Percentiles rank a stretch among this genome's conserved stretches.
Conservation (phyloP, 306 rosid species). For the Rosa persica region DNA sequence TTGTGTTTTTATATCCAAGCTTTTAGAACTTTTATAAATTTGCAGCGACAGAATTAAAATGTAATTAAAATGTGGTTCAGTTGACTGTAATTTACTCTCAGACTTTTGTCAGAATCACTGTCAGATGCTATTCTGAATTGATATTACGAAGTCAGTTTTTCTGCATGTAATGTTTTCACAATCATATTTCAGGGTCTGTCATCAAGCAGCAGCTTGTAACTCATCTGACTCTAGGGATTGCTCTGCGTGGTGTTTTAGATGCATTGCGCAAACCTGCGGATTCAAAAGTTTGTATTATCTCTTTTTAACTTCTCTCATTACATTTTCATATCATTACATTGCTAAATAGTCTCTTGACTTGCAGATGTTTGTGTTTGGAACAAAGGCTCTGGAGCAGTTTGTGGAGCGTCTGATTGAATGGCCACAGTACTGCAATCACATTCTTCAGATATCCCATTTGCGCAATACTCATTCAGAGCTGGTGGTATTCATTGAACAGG, state of each 20-base stretch:
- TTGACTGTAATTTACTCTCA: neutral
- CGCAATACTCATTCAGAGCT: constrained; percentile 77
- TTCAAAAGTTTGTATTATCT: constrained; percentile 69
- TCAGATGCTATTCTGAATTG: neutral
- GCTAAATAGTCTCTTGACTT: constrained; percentile 28
- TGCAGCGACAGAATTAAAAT: neutral
- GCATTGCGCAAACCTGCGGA: constrained; percentile 98
- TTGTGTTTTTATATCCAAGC: neutral
- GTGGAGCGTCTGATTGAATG: constrained; percentile 96
- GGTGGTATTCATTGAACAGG: constrained; percentile 81
- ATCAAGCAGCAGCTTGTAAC: constrained; percentile 95
- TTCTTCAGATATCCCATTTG: constrained; percentile 92
- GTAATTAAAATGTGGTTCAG: neutral
- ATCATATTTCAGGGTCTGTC: constrained; percentile 61
- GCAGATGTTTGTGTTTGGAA: constrained; percentile 98
- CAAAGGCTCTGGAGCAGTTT: constrained; percentile 93
- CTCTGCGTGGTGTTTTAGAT: constrained; percentile 92
- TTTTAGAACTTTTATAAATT: neutral
- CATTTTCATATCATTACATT: constrained; percentile 16
- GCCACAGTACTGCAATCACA: constrained; percentile 99
- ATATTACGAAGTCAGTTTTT: neutral
- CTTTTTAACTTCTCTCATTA: constrained; percentile 6
- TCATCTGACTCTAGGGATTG: constrained; percentile 91
- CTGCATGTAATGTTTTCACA: constrained; percentile 6
- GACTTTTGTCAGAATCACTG: neutral